phyloP scores from a whole-genome alignment of 108 stramenopile species.

The Cyclotella cryptica region DNA sequence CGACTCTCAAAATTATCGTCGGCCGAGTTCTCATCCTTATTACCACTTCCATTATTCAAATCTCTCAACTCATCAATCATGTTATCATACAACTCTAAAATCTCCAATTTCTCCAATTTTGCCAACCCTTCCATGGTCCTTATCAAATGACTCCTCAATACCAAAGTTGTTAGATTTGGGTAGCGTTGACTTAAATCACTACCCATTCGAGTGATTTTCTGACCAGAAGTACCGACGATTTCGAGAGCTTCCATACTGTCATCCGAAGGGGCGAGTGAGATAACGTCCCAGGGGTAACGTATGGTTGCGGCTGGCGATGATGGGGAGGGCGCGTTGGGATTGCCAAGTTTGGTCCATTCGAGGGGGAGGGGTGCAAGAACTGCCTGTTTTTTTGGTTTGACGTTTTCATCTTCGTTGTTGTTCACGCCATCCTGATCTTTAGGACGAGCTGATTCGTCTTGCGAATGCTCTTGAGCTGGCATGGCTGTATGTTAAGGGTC shows the following conservation, averaged over 20 bases:
- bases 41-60: constrained; percentile 30
- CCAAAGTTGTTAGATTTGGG: constrained; percentile 60
- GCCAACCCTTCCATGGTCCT: constrained; percentile 80
- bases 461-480: too few species aligned
- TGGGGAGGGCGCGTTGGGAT: constrained; percentile 13
- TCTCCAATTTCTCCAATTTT: constrained; percentile 63
- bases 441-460: too few species aligned
- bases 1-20: constrained; percentile 55
- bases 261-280: constrained; percentile 37
- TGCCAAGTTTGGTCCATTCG: constrained; percentile 71
- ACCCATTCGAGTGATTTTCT: constrained; percentile 86
- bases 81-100: constrained; percentile 97
- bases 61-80: constrained; percentile 70
- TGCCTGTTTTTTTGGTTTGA: constrained; percentile 30
- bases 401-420: neutral
- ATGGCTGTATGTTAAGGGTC: too few species aligned
- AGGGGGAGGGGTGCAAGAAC: constrained; percentile 58
- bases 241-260: constrained; percentile 53
- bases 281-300: constrained; percentile 81
- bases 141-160: constrained; percentile 82
- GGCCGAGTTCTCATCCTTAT: too few species aligned
- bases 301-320: constrained; percentile 36
- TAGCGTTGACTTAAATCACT: constrained; percentile 52
- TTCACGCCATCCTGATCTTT: neutral
- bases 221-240: constrained; percentile 86